A percentile compares a stretch with the other conserved stretches of the same genome.
phyloP scores from a whole-genome alignment of 78 protist genomes.

The Speleostelium caveatum region DNA sequence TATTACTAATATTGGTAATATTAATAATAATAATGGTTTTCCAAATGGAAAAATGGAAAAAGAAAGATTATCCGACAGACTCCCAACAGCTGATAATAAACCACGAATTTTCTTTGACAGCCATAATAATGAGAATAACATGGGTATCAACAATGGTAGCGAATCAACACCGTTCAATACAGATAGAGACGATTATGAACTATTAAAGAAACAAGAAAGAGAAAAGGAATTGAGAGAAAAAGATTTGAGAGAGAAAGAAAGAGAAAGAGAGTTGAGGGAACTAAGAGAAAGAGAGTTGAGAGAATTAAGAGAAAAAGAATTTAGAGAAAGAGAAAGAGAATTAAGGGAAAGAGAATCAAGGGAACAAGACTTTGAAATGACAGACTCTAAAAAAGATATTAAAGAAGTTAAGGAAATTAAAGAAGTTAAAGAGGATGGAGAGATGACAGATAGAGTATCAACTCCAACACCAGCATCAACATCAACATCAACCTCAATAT shows the following conservation, averaged over 20 bases:
- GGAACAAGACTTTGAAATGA: constrained; percentile 9
- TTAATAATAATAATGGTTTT: neutral
- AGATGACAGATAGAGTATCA: neutral
- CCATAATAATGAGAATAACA: too few relatives aligned
- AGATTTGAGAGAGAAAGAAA: constrained; percentile 18
- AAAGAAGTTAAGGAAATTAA: too few relatives aligned
- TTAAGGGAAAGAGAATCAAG: neutral
- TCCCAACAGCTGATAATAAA: too few relatives aligned
- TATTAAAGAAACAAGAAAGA: neutral
- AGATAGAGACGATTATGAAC: neutral
- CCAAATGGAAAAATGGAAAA: too few relatives aligned
- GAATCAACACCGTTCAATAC: neutral
- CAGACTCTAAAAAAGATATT: neutral
- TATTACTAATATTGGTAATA: neutral
- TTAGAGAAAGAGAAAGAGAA: neutral
- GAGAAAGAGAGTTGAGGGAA: neutral
- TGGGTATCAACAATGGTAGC: too few relatives aligned
- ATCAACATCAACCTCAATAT: neutral
- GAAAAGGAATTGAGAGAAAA: neutral
- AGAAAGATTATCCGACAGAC: neutral
- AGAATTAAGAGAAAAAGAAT: constrained; percentile 9
- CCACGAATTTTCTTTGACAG: too few relatives aligned
- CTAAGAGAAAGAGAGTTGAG: neutral
- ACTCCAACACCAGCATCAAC: too few relatives aligned
- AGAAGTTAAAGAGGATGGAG: too few relatives aligned